Evolutionary conservation across 345 rosid species (phyloP).

Genomic region (Gossypium longicalyx): DNA sequence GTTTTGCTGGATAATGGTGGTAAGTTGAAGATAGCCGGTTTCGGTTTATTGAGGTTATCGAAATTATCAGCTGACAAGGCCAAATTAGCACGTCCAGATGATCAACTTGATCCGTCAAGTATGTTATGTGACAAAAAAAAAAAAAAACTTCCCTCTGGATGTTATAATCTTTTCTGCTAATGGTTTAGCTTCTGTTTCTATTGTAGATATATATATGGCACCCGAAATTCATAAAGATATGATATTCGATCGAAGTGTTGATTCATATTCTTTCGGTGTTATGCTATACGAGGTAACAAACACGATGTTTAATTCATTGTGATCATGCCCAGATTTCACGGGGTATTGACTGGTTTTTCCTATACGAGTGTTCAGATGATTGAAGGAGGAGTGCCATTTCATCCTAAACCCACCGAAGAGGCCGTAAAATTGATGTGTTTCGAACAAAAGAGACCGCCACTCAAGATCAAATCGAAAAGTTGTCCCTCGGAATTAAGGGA

Average conservation of each 20-base stretch:
- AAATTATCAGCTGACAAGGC: constrained; percentile 56
- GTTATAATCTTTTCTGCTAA: constrained; percentile 6
- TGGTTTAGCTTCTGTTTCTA: background rate
- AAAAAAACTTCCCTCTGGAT: constrained; percentile 1
- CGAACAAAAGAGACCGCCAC: constrained; percentile 64
- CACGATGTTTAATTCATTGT: too few species aligned
- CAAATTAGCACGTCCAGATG: constrained; percentile 40
- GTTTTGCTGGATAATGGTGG: constrained; percentile 96
- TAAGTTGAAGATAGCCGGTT: constrained; percentile 78
- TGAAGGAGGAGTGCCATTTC: constrained; percentile 77
- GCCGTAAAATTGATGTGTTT: constrained; percentile 53
- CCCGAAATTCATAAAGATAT: constrained; percentile 69
- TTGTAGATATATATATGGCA: constrained; percentile 68
- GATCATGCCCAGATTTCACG: background rate
- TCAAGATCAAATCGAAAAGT: constrained; percentile 58
- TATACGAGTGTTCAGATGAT: constrained; percentile 50
- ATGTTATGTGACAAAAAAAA: constrained; percentile 23
- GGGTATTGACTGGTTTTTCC: constrained; percentile 14
- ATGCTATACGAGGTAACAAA: constrained; percentile 69
- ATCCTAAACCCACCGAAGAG: constrained; percentile 69
- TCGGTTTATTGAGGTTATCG: constrained; percentile 63
- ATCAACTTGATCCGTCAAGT: constrained; percentile 53
- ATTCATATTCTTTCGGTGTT: constrained; percentile 75
- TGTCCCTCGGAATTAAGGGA: constrained; percentile 81
- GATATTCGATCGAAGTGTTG: constrained; percentile 68